Conservation (phyloP, 176 grass and related monocot species). For the Carex pumila region DNA sequence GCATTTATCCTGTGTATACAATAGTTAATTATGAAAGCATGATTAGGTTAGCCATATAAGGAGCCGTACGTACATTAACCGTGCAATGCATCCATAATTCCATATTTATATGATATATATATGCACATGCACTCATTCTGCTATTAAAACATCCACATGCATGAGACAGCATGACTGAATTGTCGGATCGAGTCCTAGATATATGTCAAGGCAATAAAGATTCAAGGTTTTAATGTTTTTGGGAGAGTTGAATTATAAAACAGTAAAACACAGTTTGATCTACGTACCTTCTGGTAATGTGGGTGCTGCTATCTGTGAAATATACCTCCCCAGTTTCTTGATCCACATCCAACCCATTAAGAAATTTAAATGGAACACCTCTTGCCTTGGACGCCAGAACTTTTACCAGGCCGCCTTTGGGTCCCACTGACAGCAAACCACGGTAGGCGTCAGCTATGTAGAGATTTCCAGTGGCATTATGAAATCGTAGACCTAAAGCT, state of each 20-base stretch:
- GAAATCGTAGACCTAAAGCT: conserved; percentile 74
- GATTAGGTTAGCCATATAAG: background rate
- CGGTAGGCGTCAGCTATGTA: conserved; percentile 90
- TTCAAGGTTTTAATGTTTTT: background rate
- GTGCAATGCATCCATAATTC: background rate
- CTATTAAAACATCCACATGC: background rate
- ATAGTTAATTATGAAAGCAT: background rate
- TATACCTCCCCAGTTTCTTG: conserved; percentile 73
- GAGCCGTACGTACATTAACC: background rate
- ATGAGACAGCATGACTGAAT: background rate
- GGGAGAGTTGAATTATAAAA: background rate
- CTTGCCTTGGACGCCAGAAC: conserved; percentile 41
- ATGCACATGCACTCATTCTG: background rate
- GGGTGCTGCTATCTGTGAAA: conserved; percentile 82
- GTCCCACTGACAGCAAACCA: conserved; percentile 56
- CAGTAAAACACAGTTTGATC: background rate
- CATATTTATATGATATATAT: background rate
- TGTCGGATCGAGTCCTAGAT: background rate
- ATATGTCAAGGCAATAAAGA: too few relatives aligned
- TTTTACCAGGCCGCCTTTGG: conserved; percentile 40
- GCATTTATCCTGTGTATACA: background rate
- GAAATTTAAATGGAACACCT: conserved; percentile 62
- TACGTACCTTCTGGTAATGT: conserved; percentile 43
- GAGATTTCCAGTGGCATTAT: conserved; percentile 47
- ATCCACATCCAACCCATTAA: conserved; percentile 80